phyloP scores from a whole-genome alignment of 2,329 filamentous ascomycete genomes.

The Anisogramma anomala region DNA sequence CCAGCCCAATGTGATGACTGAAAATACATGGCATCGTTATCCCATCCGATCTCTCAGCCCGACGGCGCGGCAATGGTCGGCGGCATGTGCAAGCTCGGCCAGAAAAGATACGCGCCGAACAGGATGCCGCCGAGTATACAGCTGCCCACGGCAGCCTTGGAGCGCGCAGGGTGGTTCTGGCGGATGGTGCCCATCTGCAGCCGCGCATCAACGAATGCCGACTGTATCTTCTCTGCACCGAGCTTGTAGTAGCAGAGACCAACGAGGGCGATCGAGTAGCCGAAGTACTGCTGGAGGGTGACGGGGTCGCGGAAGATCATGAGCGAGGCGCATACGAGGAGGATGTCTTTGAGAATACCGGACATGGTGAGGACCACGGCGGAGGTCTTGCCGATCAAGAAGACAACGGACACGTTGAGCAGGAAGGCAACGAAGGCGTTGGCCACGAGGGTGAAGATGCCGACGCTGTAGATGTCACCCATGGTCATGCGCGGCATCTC shows the following conservation, averaged over 20 bases:
- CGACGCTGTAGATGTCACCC: constrained; percentile 57
- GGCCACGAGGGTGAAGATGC: constrained; percentile 53
- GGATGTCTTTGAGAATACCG: constrained; percentile 63
- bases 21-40: no score
- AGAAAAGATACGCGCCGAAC: constrained; percentile 11
- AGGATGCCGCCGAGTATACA: constrained; percentile 9
- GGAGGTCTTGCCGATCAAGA: constrained; percentile 66
- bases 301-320: constrained; percentile 56
- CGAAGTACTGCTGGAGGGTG: constrained; percentile 54
- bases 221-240: constrained; percentile 14
- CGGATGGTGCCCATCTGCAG: constrained; percentile 11
- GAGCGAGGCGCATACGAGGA: constrained; percentile 57
- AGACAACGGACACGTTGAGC: constrained; percentile 69
- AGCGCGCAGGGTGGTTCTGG: constrained; percentile 14
- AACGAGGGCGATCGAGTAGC: constrained; percentile 49
- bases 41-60: constrained; percentile 1
- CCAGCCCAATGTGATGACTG: no score
- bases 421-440: constrained; percentile 65
- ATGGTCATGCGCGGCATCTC: constrained; percentile 56
- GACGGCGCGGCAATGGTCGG: constrained; percentile 6
- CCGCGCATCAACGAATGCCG: constrained; percentile 11
- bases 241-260: constrained; percentile 22
- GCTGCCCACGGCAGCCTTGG: constrained; percentile 12
- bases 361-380: constrained; percentile 61
- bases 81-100: constrained; percentile 13